These are phyloP conservation scores for Bombardia bombarda DNA, from an alignment of 495 filamentous ascomycete species.

Conservation along the genomic window DNA sequence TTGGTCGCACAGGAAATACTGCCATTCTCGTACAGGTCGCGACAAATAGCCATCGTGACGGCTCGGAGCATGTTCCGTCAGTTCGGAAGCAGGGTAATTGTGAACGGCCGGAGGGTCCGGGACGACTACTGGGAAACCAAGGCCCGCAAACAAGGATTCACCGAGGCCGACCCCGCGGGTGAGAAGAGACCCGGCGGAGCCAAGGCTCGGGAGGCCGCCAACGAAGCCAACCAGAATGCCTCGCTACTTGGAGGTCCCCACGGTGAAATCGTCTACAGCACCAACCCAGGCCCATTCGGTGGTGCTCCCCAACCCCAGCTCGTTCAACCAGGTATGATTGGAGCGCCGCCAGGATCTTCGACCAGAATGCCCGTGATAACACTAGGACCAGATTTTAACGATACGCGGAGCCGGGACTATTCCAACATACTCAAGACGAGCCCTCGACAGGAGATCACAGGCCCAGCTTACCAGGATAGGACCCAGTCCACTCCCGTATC, in stretches of 20 bases:
- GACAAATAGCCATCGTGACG: constrained; percentile 97
- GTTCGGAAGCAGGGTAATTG: constrained; percentile 93
- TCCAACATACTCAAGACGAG: constrained; percentile 65
- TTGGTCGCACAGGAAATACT: constrained; percentile 90
- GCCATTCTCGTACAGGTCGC: constrained; percentile 94
- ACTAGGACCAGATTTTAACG: constrained; percentile 65
- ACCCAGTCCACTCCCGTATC: constrained; percentile 66
- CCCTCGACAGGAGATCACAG: constrained; percentile 81
- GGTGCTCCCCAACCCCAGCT: constrained; percentile 55
- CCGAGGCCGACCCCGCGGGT: constrained; percentile 90
- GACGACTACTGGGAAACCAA: constrained; percentile 99
- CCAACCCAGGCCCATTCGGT: constrained; percentile 53
- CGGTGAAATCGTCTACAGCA: constrained; percentile 77
- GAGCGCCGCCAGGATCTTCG: constrained; percentile 51
- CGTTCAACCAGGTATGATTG: constrained; percentile 62
- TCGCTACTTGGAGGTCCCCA: constrained; percentile 51
- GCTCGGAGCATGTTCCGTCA: constrained; percentile 99
- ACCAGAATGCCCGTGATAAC: constrained; percentile 80
- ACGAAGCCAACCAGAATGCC: constrained; percentile 43
- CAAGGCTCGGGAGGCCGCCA: constrained; percentile 77
- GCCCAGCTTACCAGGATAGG: constrained; percentile 81
- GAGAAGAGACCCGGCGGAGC: constrained; percentile 92
- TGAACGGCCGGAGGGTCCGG: constrained; percentile 79
- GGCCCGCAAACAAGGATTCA: constrained; percentile 95
- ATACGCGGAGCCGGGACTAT: constrained; percentile 73